phyloP scores from a whole-genome alignment of 441 rosid species.

The Syzygium syzygioides region DNA sequence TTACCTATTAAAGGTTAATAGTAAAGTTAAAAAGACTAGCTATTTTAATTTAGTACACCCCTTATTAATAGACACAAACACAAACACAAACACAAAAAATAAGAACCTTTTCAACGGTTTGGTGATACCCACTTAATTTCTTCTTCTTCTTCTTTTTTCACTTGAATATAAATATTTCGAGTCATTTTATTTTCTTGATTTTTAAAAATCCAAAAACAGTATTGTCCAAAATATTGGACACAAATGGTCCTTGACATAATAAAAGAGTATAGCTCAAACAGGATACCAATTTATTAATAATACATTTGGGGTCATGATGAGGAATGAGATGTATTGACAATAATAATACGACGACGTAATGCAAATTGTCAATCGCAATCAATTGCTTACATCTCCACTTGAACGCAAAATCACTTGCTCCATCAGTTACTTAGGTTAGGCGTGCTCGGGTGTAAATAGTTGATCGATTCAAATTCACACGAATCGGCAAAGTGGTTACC shows the following conservation, averaged over 20 bases:
- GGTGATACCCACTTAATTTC: not conserved
- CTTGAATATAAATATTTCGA: too few species aligned
- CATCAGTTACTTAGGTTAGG: not conserved
- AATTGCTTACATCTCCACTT: not conserved
- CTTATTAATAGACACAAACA: not conserved
- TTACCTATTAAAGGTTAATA: accelerated
- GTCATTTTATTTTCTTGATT: too few species aligned
- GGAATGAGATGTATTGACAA: not conserved
- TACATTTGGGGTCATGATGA: not conserved
- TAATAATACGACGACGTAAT: not conserved
- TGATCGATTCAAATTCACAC: not conserved
- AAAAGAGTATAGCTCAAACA: not conserved
- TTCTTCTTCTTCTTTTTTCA: too few species aligned
- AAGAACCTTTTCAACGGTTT: not conserved
- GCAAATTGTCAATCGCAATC: not conserved
- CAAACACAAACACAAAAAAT: not conserved
- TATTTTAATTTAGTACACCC: not conserved
- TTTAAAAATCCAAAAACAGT: not conserved
- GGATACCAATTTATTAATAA: too few species aligned
- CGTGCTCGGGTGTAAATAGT: not conserved
- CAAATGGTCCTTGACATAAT: not conserved
- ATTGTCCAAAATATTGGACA: not conserved
- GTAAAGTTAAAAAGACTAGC: not conserved
- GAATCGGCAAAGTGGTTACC: too few species aligned
- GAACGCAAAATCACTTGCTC: not conserved